phyloP scores from a whole-genome alignment of 305 asterid species.

The Fraxinus latifolia region DNA sequence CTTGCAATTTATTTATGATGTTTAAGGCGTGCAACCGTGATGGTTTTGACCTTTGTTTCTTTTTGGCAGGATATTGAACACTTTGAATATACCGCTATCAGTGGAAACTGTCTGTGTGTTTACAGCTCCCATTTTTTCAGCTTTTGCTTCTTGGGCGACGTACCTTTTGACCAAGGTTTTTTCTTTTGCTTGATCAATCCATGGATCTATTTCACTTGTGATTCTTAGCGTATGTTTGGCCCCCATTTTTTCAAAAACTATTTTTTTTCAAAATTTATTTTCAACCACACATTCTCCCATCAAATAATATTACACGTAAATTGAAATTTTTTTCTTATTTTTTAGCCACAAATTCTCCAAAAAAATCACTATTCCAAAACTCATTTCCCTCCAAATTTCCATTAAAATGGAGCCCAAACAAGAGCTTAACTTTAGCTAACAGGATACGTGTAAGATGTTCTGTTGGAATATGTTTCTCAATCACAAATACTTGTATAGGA shows the following conservation, averaged over 20 bases:
- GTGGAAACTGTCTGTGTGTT: constrained; percentile 99
- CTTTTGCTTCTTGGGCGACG: constrained; percentile 98
- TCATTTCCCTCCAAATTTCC: too few species aligned
- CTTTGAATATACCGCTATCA: constrained; percentile 83
- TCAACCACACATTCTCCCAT: too few species aligned
- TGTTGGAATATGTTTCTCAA: constrained; percentile 15
- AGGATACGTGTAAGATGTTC: neutral
- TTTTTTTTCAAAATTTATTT: too few species aligned
- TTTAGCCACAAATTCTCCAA: too few species aligned
- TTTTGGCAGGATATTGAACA: constrained; percentile 71
- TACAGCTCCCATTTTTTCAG: constrained; percentile 97
- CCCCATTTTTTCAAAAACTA: too few species aligned
- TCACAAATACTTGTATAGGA: constrained; percentile 51
- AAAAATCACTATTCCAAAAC: too few species aligned
- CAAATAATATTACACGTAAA: too few species aligned
- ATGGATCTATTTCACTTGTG: constrained; percentile 6
- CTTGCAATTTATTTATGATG: neutral
- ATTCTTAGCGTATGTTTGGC: neutral
- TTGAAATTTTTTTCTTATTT: too few species aligned
- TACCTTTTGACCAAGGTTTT: constrained; percentile 93
- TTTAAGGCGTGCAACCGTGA: neutral
- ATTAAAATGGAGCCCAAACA: too few species aligned
- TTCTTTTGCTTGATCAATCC: constrained; percentile 22
- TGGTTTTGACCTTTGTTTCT: constrained; percentile 25
- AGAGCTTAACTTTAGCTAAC: neutral